A percentile compares a stretch with the other conserved stretches of the same genome.
phyloP scores from a whole-genome alignment of 192 early-diverging fungal genomes.

The Coemansia sp. region DNA sequence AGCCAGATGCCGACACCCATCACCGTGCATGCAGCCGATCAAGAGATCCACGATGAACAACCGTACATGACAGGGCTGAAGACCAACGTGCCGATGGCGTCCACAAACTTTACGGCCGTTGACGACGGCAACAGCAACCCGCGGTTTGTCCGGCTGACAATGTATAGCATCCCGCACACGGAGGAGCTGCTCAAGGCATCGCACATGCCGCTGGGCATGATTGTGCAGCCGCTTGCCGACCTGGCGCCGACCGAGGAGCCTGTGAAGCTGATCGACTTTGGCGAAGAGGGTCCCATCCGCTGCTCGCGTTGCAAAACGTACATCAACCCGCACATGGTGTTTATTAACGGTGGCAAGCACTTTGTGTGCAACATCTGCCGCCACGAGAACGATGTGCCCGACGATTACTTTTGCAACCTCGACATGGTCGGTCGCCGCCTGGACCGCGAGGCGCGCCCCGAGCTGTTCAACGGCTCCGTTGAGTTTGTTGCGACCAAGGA shows the following conservation, averaged over 20 bases:
- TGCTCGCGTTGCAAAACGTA: conserved; percentile 93
- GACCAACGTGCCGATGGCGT: conserved; percentile 72
- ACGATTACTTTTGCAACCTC: conserved; percentile 90
- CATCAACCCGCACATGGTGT: conserved; percentile 87
- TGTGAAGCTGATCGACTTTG: conserved; percentile 79
- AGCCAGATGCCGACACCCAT: conserved; percentile 92
- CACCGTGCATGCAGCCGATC: conserved; percentile 80
- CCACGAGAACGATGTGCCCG: conserved; percentile 79
- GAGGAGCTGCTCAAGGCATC: conserved; percentile 77
- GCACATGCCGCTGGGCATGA: conserved; percentile 80
- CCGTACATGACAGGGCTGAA: conserved; percentile 74
- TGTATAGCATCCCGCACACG: conserved; percentile 80
- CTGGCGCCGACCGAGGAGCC: conserved; percentile 76
- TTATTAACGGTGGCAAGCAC: conserved; percentile 86
- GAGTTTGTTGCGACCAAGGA: conserved; percentile 86
- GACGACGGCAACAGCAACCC: conserved; percentile 96
- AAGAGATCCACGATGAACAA: conserved; percentile 61
- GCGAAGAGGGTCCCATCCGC: conserved; percentile 80
- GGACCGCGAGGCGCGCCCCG: conserved; percentile 82
- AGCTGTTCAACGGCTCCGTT: conserved; percentile 84
- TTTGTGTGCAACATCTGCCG: conserved; percentile 94
- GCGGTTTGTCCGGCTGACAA: conserved; percentile 85
- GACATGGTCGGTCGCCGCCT: conserved; percentile 89
- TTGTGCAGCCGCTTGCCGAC: conserved; percentile 91
- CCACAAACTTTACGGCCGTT: conserved; percentile 73